Percentiles rank a stretch among this genome's conserved stretches.
phyloP scores from a whole-genome alignment of 2,329 filamentous ascomycete genomes.

The Ophioceras dolichostomum region DNA sequence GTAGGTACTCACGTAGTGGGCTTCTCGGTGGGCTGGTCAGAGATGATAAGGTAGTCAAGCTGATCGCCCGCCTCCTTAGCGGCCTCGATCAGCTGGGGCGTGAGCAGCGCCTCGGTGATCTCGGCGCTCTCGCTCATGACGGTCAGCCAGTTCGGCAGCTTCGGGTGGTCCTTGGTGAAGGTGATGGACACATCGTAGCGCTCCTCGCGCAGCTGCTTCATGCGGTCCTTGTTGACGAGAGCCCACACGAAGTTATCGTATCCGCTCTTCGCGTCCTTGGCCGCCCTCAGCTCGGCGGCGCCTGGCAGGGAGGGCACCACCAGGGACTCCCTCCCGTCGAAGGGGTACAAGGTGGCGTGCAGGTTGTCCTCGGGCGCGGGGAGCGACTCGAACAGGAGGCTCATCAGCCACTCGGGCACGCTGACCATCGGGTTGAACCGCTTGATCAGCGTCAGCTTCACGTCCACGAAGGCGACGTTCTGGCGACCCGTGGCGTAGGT shows the following conservation, averaged over 20 bases:
- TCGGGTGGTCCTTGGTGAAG: constrained; percentile 81
- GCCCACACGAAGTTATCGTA: constrained; percentile 94
- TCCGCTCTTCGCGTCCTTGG: constrained; percentile 48
- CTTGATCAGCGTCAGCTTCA: constrained; percentile 71
- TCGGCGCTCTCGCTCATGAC: constrained; percentile 97
- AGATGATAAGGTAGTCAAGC: constrained; percentile 79
- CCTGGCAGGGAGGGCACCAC: constrained; percentile 57
- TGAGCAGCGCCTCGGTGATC: constrained; percentile 78
- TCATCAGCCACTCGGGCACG: constrained; percentile 50
- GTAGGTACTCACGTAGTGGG: constrained; percentile 66
- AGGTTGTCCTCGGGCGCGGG: constrained; percentile 56
- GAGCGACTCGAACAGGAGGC: constrained; percentile 73
- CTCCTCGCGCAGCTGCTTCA: constrained; percentile 82
- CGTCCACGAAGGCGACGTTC: constrained; percentile 84
- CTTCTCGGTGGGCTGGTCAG: constrained; percentile 80
- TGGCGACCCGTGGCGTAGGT: constrained; percentile 84
- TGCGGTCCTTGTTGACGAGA: constrained; percentile 85
- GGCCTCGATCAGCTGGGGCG: constrained; percentile 73
- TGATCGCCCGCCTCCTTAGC: constrained; percentile 66
- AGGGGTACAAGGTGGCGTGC: constrained; percentile 72
- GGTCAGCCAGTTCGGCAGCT: constrained; percentile 80
- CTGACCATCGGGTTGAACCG: constrained; percentile 67
- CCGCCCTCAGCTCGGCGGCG: constrained; percentile 35
- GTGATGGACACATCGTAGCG: constrained; percentile 93
- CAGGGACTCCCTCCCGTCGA: constrained; percentile 80